Base-by-base conservation (phyloP, 805 yeast species). In the Vanderwaltozyma polyspora region DNA sequence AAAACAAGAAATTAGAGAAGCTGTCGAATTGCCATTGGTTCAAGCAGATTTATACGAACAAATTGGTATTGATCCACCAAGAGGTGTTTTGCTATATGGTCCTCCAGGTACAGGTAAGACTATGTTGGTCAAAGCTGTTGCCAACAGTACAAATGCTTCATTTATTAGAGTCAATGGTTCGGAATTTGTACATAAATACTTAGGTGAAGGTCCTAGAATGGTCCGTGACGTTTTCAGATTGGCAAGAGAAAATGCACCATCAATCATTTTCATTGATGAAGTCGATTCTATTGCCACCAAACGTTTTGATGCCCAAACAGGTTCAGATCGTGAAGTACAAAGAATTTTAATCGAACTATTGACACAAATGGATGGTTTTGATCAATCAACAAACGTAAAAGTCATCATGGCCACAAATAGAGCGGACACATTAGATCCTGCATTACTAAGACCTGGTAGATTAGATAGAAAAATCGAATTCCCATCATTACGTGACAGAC, bases 61-160 rank as follows among this genome's bases (percentile, higher is more conserved):
- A 62, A 91, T 91, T 53, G 99, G 99, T 63, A 87, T 91, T 45
- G 97, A 91, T 52, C 98, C 98, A 14, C 99, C 99, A 43, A 77
- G 97, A 47, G 99, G 99, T 51, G 98, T 91, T 21, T 64, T 91
- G 47, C 67, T 91, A 41, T 91, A 91, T 62, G 99, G 99, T n/a
- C 97, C 98, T 9, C 99, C 99, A 31, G 99, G 99, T 58, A 91
- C 98, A 1, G 99, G 99, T 52, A 91, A 91, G 61, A 91, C 99
- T 16, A 87, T 91, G 97, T 72, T 91, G 56, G 99, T 91, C 32
- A 91, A 91, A 62, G 98, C 99, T 0, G 99, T 91, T 31, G 99
- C 99, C 10, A 89, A 91, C 62, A 77, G 89, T 37, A 80, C 97
- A 3, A 83, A 94, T 1, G 98, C 98, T 2, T 72, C 95, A 5